These are phyloP conservation scores for Malania oleifera DNA, from an alignment of 164 flowering plant species.

Conservation along the genomic window DNA sequence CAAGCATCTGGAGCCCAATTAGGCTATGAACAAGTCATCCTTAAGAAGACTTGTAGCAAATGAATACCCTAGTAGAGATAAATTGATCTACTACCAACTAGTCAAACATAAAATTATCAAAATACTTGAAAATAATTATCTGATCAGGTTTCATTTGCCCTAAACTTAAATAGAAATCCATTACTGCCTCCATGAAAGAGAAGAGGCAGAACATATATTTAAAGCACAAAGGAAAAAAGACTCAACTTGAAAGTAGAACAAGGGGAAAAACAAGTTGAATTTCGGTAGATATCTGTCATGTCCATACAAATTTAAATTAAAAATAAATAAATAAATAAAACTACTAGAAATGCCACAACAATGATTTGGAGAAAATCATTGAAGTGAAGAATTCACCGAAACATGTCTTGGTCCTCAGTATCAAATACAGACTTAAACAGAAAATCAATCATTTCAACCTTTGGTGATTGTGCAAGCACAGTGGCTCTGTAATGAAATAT, in stretches of 20 bases:
- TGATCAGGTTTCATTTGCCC: slow-evolving; percentile 79
- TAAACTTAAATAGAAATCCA: slow-evolving; percentile 73
- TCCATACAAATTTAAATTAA: background rate
- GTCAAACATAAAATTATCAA: background rate
- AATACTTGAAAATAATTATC: slow-evolving; percentile 80
- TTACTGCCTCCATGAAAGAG: slow-evolving; percentile 57
- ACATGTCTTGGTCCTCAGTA: slow-evolving; percentile 57
- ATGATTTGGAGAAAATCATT: too few relatives aligned
- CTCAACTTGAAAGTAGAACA: too few relatives aligned
- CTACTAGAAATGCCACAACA: too few relatives aligned
- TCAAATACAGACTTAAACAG: slow-evolving; percentile 47
- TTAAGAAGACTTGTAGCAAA: background rate
- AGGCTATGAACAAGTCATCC: too few relatives aligned
- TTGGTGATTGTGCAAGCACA: slow-evolving; percentile 84
- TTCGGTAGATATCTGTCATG: too few relatives aligned
- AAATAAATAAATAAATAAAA: background rate
- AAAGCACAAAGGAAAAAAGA: background rate
- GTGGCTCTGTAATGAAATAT: slow-evolving; percentile 80
- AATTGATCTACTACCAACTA: background rate
- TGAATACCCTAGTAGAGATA: background rate
- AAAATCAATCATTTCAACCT: slow-evolving; percentile 73
- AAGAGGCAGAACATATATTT: background rate
- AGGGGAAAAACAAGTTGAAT: too few relatives aligned
- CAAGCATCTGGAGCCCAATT: too few relatives aligned
- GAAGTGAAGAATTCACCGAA: slow-evolving; percentile 33